Base-by-base conservation (phyloP, 1,139 yeast species). In the Candida pseudocylindracea region DNA sequence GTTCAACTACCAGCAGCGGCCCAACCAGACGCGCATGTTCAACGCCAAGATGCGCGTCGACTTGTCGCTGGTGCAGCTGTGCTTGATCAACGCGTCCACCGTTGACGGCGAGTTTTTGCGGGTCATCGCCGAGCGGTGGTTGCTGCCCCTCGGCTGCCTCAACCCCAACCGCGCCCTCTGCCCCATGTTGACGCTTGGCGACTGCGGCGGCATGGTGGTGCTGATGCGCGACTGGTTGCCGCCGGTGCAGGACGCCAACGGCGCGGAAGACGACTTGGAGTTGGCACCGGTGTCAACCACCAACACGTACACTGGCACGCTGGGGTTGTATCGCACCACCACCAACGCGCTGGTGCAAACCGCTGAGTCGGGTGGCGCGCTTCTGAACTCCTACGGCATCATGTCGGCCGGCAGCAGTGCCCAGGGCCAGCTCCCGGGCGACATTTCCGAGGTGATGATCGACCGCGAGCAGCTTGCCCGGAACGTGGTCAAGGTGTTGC, bases 151-250 rank as follows among this genome's bases (percentile, higher is more conserved):
- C 36, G 98, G 98, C 0, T 83, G 93, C 45, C 66, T 60, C 35
- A 68, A 67, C 34, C 76, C 93, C 0, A 66, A 76, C 30, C 70
- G 72, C 36, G 80, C 85, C 2, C 73, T 85, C 25, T 75, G 93
- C 1, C 99, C 99, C 0, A 67, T 91, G 63, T 57, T 91, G 31
- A 79, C 95, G 0, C 55, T 88, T 34, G 71, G 81, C 41, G 98
- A 88, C 45, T 92, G 83, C 45, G 98, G 98, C 27, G 99, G 99
- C 2, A 80, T 88, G 72, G 88, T 85, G 5, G 72, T 88, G 12
- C 72, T 95, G 0, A 65, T 83, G 63, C 62, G 93, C 41, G 99
- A 88, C 48, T 85, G 94, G 88, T 55, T 83, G 10, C 20, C 20
- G 6, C 20, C 20, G 20, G 20, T 15, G 20, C 20, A 15, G 20